phyloP scores from a whole-genome alignment of 2,329 filamentous ascomycete genomes.

The Penicillium decumbens region DNA sequence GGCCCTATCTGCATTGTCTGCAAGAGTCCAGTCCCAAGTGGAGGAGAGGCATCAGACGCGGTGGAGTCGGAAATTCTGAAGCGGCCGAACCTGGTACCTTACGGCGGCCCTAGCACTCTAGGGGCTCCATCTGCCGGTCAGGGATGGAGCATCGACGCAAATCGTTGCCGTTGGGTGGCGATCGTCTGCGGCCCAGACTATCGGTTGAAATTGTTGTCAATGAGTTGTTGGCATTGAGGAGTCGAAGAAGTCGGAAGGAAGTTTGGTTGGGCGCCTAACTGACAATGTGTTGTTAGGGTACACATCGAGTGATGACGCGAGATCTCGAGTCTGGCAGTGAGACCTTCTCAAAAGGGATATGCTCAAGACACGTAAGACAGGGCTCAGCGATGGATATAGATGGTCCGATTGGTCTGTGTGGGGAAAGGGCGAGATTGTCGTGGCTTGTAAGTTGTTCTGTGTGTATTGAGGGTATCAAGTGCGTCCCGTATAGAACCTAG shows the following conservation, averaged over 20 bases:
- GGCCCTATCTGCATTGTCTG: neutral
- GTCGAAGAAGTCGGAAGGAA: neutral
- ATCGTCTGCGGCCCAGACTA: conserved; percentile 9
- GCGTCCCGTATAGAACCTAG: neutral
- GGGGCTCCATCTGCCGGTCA: conserved; percentile 5
- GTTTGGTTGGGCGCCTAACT: neutral
- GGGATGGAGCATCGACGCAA: conserved; percentile 8
- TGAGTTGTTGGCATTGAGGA: neutral
- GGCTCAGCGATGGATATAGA: conserved; percentile 1
- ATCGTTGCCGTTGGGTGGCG: conserved; percentile 9
- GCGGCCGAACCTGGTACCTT: conserved; percentile 1
- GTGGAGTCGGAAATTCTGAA: neutral
- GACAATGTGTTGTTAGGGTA: neutral
- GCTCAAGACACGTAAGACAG: conserved; percentile 13
- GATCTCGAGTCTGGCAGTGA: neutral
- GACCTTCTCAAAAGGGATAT: neutral
- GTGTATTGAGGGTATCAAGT: neutral
- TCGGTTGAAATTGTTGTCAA: neutral
- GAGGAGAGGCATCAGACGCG: neutral
- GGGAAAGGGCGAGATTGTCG: conserved; percentile 9
- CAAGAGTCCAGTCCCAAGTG: neutral
- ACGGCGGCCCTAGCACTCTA: neutral
- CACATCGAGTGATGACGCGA: neutral
- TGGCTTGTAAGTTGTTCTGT: neutral
- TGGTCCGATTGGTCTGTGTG: conserved; percentile 19